These are phyloP conservation scores for Keqinozyma sinolaborantium DNA, from an alignment of 1,139 yeast species.

Conservation along the genomic window DNA sequence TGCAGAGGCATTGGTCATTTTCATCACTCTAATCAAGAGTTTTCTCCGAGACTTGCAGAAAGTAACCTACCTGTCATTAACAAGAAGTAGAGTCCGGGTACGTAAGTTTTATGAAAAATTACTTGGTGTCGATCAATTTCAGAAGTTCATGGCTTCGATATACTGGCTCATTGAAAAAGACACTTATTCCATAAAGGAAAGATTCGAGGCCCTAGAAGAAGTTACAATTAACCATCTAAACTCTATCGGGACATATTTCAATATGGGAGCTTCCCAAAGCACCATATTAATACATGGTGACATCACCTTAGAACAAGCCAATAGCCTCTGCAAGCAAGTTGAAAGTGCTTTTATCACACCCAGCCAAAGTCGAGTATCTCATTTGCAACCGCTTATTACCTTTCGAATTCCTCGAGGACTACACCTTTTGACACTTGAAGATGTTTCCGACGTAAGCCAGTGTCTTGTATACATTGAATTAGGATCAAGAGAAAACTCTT, in stretches of 20 bases:
- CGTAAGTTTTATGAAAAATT: constrained; percentile 41
- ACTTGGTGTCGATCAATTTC: constrained; percentile 33
- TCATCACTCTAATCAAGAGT: constrained; percentile 17
- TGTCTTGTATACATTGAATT: constrained; percentile 46
- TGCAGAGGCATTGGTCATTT: constrained; percentile 16
- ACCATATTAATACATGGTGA: too few relatives aligned
- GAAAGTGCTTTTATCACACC: too few relatives aligned
- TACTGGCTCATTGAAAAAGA: constrained; percentile 50
- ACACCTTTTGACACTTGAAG: too few relatives aligned
- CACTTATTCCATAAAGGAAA: constrained; percentile 48
- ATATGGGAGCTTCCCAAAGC: too few relatives aligned
- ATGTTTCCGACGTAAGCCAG: too few relatives aligned
- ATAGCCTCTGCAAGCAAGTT: too few relatives aligned
- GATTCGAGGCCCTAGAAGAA: constrained; percentile 36
- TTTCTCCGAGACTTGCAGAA: constrained; percentile 9
- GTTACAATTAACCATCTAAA: constrained; percentile 15
- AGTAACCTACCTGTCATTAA: constrained; percentile 28
- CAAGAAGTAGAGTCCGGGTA: constrained; percentile 40
- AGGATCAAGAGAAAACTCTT: constrained; percentile 37
- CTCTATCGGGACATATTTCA: not conserved
- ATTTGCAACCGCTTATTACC: too few relatives aligned
- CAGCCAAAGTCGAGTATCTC: too few relatives aligned
- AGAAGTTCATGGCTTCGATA: constrained; percentile 43
- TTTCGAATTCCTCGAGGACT: too few relatives aligned
- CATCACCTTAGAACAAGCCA: too few relatives aligned